Evolutionary conservation across 257 asterid species (phyloP), one percentile per base, ranked within the genome.

Genomic region (Ilex asprella): DNA sequence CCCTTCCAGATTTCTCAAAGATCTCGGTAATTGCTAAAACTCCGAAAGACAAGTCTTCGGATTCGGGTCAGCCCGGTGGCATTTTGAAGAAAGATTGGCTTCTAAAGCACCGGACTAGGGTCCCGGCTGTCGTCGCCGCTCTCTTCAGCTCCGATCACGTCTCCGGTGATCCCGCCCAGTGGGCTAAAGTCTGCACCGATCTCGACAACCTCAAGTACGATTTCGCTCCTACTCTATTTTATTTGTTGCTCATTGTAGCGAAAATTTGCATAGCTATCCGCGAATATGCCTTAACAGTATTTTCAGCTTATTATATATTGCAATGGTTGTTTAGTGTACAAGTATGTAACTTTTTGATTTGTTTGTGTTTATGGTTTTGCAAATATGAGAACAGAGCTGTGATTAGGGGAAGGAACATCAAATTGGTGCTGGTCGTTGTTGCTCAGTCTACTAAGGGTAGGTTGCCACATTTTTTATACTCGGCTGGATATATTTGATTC

Each of bases 111-210:
- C 86, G 99, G 58, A 93, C 97, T 56, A 78, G 84, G 75, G 84
- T 89, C 39, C 99, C 97, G 2, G 84, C 96, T 11, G 96, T 87
- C 32, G 95, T 87, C 16, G 94, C 94, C 1, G 95, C 95, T 41
- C 70, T 93, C 0, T 93, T 87, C 65, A 77, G 73, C 79, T 80
- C 89, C 31, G 79, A 71, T 61, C 75, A 89, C 64, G 83, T 93
- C 50, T 82, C 82, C 6, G 97, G 94, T 14, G 96, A 93, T 70
- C 99, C 99, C 39, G 86, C 95, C 70, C 95, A 84, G 79, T 89
- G 97, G 99, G 92, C 75, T 30, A 94, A 87, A 87, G 90, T 93
- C 87, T 93, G 99, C 85, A 74, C 78, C 74, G 85, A 93, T 76
- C 86, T 93, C 57, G 99, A 89, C n/a, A 84, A 71, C 68, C 88